A percentile compares a stretch with the other conserved stretches of the same genome.
phyloP scores from a whole-genome alignment of 495 filamentous ascomycete species.

The Monascus purpureus region DNA sequence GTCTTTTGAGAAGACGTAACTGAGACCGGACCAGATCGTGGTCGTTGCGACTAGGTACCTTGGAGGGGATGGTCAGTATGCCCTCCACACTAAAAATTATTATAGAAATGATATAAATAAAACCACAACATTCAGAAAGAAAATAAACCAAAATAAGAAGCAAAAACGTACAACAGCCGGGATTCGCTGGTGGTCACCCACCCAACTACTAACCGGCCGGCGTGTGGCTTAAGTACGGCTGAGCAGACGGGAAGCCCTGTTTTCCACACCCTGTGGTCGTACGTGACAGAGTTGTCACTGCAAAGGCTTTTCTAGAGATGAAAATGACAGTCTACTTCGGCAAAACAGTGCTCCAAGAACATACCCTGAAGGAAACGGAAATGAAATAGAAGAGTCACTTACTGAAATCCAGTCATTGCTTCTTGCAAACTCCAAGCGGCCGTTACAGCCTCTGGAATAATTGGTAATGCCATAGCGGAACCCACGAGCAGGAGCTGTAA shows the following conservation, averaged over 20 bases:
- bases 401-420: slow-evolving; percentile 57
- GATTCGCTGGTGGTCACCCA: slow-evolving; percentile 26
- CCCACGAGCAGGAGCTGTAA: slow-evolving; percentile 70
- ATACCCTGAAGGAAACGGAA: too few relatives aligned
- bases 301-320: too few relatives aligned
- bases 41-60: slow-evolving; percentile 62
- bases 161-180: slow-evolving; percentile 23
- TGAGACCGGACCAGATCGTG: slow-evolving; percentile 72
- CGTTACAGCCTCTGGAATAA: slow-evolving; percentile 36
- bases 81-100: too few relatives aligned
- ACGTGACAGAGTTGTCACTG: too few relatives aligned
- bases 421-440: slow-evolving; percentile 35
- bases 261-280: too few relatives aligned
- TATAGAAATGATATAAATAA: slow-evolving; percentile 2
- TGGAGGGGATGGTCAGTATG: slow-evolving; percentile 1
- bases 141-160: slow-evolving; percentile 5
- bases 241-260: too few relatives aligned
- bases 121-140: slow-evolving; percentile 2
- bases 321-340: too few relatives aligned
- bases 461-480: slow-evolving; percentile 56
- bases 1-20: slow-evolving; percentile 69
- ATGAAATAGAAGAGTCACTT: too few relatives aligned
- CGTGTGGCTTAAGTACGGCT: too few relatives aligned
- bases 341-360: too few relatives aligned
- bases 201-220: slow-evolving; percentile 25